Base-by-base conservation (phyloP, 169 alveolate genomes). In the Cryptosporidium felis region DNA sequence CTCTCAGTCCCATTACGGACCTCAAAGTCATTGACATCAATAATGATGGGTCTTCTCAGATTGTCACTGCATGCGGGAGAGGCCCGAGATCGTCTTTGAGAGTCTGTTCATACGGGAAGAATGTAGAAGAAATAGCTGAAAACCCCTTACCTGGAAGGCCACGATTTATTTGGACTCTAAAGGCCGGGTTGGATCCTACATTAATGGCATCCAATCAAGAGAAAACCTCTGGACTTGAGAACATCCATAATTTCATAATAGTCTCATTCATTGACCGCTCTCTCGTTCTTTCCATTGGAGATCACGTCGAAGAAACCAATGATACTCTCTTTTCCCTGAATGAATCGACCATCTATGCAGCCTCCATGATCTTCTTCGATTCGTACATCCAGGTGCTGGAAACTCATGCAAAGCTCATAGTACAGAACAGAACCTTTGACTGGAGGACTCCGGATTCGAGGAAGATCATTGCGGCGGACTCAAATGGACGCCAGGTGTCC, bases 101-200 rank as follows among this genome's bases (percentile, higher is more conserved):
- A 67, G 92, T 97, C 1, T 82, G 98, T 80, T 95, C 98, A 79
- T 98, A 96, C 79, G 99, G 99, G n/a, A 89, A 98, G 51, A 93
- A 95, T 56, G 97, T 97, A 38, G 97, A 94, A 82, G 98, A 97
- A 91, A 88, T 97, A 88, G 99, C 99, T 3, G 96, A 90, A 74
- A 92, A 95, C 59, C 97, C 94, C 80, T 93, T 98, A 59, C 99
- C 99, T 5, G 98, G 97, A 0, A 92, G 94, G 51, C 99, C 99
- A 10, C 90, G 94, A 53, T 97, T 96, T 36, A 96, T 98, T 21
- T 97, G 98, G 98, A 93, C 99, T 6, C 53, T 97, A 38, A 96
- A 95, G 82, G 92, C 92, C 65, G 91, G 91, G n/a, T 1, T 62
- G 45, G 10, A 18, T 32, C 14, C 23, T 14, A 32, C 82, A 18